Conservation (phyloP, 495 filamentous ascomycete species). For the Podospora pseudocomata region DNA sequence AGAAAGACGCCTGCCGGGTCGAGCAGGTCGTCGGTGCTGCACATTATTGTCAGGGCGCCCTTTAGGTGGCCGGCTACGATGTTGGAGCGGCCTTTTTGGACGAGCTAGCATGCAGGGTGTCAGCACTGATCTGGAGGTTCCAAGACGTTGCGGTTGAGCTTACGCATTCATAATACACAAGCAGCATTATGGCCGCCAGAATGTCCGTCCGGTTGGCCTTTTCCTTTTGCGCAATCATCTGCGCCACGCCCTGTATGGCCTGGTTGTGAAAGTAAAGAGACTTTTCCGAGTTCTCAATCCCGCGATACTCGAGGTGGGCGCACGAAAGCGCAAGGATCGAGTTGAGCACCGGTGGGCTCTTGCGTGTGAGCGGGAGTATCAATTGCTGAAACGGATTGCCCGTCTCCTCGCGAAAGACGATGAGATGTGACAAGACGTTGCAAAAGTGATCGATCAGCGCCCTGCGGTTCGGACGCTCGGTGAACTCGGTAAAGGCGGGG, state of each 20-base stretch:
- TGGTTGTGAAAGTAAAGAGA: constrained; percentile 57
- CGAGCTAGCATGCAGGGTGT: constrained; percentile 42
- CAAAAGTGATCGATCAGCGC: constrained; percentile 60
- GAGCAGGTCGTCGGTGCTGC: constrained; percentile 41
- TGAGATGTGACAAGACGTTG: constrained; percentile 58
- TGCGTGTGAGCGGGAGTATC: constrained; percentile 54
- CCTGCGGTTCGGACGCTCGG: constrained; percentile 50
- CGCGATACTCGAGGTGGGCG: constrained; percentile 57
- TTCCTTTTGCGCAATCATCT: constrained; percentile 52
- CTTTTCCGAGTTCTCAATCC: constrained; percentile 52
- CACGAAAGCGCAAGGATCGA: constrained; percentile 57
- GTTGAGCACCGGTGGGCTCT: constrained; percentile 52
- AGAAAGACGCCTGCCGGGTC: constrained; percentile 54
- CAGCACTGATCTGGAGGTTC: background rate
- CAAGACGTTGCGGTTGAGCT: constrained; percentile 22
- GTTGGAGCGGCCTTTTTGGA: constrained; percentile 54
- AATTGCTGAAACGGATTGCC: constrained; percentile 62
- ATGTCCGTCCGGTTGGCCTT: constrained; percentile 53
- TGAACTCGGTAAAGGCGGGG: constrained; percentile 55
- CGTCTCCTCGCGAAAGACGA: constrained; percentile 60
- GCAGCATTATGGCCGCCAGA: constrained; percentile 58
- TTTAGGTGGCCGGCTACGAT: constrained; percentile 58
- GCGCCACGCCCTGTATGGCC: constrained; percentile 56
- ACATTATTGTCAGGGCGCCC: constrained; percentile 58
- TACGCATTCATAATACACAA: constrained; percentile 63